A percentile compares a stretch with the other conserved stretches of the same genome.
These are phyloP conservation scores for Puccinia polysora DNA, from an alignment of 1,284 basidiomycete genomes.

Conservation along the genomic window DNA sequence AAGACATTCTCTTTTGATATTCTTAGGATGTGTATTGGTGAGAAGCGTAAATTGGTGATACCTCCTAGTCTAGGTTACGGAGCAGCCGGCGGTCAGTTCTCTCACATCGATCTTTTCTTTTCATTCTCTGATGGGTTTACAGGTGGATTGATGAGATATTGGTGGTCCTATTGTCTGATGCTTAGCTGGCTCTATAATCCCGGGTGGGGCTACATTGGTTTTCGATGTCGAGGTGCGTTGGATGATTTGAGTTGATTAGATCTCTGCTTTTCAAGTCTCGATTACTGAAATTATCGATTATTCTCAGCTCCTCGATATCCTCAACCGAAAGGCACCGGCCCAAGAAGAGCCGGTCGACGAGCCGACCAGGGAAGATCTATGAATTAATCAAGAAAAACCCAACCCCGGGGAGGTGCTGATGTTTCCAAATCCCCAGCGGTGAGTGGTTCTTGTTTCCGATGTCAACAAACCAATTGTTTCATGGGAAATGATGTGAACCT, in stretches of 20 bases:
- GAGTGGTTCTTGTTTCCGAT: too few species aligned
- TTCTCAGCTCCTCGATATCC: constrained; percentile 35
- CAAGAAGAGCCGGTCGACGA: neutral
- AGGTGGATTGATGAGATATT: neutral
- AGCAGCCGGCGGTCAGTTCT: constrained; percentile 45
- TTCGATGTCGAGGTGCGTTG: constrained; percentile 51
- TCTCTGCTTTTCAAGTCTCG: too few species aligned
- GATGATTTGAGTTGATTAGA: neutral
- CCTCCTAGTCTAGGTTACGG: constrained; percentile 52
- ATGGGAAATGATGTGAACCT: too few species aligned
- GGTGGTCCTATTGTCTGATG: neutral
- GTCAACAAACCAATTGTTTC: too few species aligned
- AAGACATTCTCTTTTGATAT: neutral
- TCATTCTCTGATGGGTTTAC: neutral
- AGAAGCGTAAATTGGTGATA: constrained; percentile 53
- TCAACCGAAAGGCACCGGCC: constrained; percentile 13
- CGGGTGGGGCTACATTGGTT: constrained; percentile 51
- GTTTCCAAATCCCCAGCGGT: too few species aligned
- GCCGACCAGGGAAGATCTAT: constrained; percentile 15
- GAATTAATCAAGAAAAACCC: too few species aligned
- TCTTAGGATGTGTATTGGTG: constrained; percentile 52
- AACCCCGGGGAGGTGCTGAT: too few species aligned
- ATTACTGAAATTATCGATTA: too few species aligned
- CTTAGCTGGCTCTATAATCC: constrained; percentile 50
- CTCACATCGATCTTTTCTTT: neutral